Evolutionary conservation across 2,329 filamentous ascomycete genomes (phyloP).

Genomic region (Teratosphaeria viscida): DNA sequence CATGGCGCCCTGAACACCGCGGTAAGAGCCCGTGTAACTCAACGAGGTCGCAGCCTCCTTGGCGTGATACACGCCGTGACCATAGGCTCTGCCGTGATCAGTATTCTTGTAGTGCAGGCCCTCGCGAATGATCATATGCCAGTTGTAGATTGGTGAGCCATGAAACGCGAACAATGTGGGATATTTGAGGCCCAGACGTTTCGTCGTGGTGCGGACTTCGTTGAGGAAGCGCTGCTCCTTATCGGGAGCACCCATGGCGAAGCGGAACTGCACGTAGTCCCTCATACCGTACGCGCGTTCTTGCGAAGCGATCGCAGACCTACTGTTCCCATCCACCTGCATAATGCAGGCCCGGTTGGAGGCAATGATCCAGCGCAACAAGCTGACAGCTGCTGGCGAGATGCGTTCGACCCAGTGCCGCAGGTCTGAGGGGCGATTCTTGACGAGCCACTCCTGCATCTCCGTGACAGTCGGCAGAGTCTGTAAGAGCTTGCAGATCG

Average conservation of each 20-base stretch:
- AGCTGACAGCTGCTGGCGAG: conserved; percentile 52
- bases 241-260: conserved; percentile 79
- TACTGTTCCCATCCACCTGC: conserved; percentile 47
- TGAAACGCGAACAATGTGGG: conserved; percentile 83
- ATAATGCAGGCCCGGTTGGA: conserved; percentile 83
- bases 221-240: conserved; percentile 67
- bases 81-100: conserved; percentile 57
- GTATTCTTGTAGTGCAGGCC: conserved; percentile 62
- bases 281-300: conserved; percentile 51
- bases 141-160: conserved; percentile 64
- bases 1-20: neutral
- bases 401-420: conserved; percentile 49
- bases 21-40: conserved; percentile 33
- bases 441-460: conserved; percentile 43
- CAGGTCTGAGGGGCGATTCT: conserved; percentile 30
- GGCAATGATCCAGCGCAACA: conserved; percentile 80
- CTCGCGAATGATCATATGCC: conserved; percentile 68
- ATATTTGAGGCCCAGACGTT: conserved; percentile 33
- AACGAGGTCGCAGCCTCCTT: conserved; percentile 46
- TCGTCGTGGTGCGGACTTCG: conserved; percentile 43
- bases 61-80: conserved; percentile 76
- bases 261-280: conserved; percentile 69
- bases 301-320: conserved; percentile 18
- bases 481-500: conserved; percentile 44
- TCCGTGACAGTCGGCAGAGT: conserved; percentile 51